Conservation (phyloP, 768 basidiomycete genomes). For the Phlegmacium glaucopus region DNA sequence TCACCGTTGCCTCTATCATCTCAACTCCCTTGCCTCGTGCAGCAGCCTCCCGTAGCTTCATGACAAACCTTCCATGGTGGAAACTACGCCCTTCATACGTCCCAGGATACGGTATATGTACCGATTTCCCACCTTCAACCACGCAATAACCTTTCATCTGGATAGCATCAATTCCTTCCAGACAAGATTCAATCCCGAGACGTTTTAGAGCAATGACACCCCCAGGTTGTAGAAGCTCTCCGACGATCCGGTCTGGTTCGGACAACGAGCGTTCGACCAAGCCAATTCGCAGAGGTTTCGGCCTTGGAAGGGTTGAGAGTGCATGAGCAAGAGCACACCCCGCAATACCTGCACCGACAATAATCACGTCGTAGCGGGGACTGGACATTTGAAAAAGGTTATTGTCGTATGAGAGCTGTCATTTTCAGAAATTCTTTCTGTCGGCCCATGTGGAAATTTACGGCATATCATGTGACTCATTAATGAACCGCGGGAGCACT, state of each 20-base stretch:
- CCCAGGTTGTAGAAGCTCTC: constrained; percentile 93
- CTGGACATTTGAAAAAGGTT: constrained; percentile 5
- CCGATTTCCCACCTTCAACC: constrained; percentile 57
- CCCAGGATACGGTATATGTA: constrained; percentile 87
- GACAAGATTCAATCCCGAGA: constrained; percentile 71
- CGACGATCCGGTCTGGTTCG: constrained; percentile 95
- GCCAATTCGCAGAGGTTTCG: constrained; percentile 68
- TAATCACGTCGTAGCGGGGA: constrained; percentile 66
- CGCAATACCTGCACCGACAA: constrained; percentile 91
- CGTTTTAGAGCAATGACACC: constrained; percentile 73
- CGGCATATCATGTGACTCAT: too few species aligned
- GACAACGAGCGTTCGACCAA: constrained; percentile 88
- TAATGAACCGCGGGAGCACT: too few species aligned
- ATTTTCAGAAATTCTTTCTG: too few species aligned
- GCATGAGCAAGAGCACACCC: constrained; percentile 86
- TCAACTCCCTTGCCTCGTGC: constrained; percentile 61
- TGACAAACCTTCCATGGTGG: constrained; percentile 91
- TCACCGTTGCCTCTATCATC: constrained; percentile 81
- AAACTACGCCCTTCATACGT: constrained; percentile 77
- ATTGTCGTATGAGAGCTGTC: too few species aligned
- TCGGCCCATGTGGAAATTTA: too few species aligned
- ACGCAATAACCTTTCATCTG: constrained; percentile 86
- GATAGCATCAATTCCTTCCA: constrained; percentile 89
- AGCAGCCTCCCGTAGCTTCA: constrained; percentile 69
- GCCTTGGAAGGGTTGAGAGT: constrained; percentile 57